These are phyloP conservation scores for Ceratobasidium sp. DNA, from an alignment of 1,284 basidiomycete genomes.

Conservation along the genomic window DNA sequence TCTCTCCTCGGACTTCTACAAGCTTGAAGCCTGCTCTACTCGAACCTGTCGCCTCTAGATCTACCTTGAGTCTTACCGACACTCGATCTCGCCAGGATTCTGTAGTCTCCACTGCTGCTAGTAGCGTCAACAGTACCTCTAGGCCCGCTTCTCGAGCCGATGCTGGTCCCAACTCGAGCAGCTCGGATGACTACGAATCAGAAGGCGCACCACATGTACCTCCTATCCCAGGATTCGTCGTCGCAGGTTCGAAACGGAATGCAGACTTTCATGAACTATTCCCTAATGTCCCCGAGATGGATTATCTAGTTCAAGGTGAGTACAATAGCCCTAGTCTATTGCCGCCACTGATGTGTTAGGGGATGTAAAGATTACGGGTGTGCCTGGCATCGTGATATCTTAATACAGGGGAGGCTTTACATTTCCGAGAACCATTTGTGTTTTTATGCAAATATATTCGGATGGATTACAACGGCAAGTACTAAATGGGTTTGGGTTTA, in stretches of 20 bases:
- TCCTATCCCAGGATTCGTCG: conserved; percentile 92
- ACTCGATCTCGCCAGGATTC: conserved; percentile 32
- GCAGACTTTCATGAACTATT: conserved; percentile 96
- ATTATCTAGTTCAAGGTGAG: conserved; percentile 97
- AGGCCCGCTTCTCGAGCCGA: conserved; percentile 19
- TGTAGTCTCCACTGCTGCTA: conserved; percentile 3
- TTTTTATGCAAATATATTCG: conserved; percentile 99
- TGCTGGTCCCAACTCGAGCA: conserved; percentile 1
- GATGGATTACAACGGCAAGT: conserved; percentile 93
- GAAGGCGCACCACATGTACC: conserved; percentile 54
- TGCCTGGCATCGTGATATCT: conserved; percentile 93
- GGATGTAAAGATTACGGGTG: conserved; percentile 89
- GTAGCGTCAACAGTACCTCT: conserved; percentile 21
- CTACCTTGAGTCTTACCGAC: conserved; percentile 19
- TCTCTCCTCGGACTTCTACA: conserved; percentile 14
- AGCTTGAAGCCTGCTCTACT: conserved; percentile 10
- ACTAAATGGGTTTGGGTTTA: conserved; percentile 31
- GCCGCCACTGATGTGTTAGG: neutral
- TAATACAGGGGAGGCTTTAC: conserved; percentile 95
- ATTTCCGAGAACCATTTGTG: conserved; percentile 98
- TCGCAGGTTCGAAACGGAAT: conserved; percentile 94
- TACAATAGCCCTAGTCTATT: conserved; percentile 46
- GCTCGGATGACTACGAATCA: conserved; percentile 53
- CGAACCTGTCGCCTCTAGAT: conserved; percentile 25
- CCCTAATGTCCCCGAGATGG: conserved; percentile 90